Conservation (phyloP, 2,329 filamentous ascomycete genomes). For the Cordyceps cateniannulata region DNA sequence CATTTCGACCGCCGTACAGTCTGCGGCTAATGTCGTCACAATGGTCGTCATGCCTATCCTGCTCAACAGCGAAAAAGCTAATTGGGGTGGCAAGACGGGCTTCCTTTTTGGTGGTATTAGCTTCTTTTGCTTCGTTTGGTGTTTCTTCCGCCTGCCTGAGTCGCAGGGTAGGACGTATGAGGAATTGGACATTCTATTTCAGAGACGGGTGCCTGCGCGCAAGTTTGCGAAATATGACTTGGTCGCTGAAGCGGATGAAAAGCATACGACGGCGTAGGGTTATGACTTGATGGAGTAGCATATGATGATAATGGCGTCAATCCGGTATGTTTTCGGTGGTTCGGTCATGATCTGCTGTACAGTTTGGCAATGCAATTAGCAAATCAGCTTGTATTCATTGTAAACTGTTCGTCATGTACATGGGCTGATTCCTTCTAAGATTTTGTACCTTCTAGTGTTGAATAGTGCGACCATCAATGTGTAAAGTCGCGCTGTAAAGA, state of each 20-base stretch:
- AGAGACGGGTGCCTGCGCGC: slow-evolving; percentile 11
- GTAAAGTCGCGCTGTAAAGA: slow-evolving; percentile 6
- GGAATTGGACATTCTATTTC: slow-evolving; percentile 20
- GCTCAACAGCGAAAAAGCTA: slow-evolving; percentile 19
- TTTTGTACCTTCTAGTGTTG: not conserved
- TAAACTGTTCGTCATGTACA: not conserved
- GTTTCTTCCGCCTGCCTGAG: slow-evolving; percentile 21
- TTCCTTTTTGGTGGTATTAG: slow-evolving; percentile 19
- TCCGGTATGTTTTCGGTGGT: not conserved
- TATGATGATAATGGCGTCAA: too few relatives aligned
- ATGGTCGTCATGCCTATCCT: slow-evolving; percentile 18
- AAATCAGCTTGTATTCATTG: too few relatives aligned
- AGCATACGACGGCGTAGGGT: not conserved
- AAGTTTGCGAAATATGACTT: slow-evolving; percentile 16
- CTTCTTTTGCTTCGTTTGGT: slow-evolving; percentile 16
- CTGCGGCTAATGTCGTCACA: slow-evolving; percentile 17
- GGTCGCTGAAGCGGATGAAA: slow-evolving; percentile 7
- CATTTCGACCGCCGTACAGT: slow-evolving; percentile 22
- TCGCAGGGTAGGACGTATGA: slow-evolving; percentile 20
- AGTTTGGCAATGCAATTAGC: too few relatives aligned
- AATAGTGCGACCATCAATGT: slow-evolving; percentile 1
- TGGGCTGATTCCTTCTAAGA: not conserved
- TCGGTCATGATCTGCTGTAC: not conserved
- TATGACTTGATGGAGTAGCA: not conserved
- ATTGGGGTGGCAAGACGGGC: slow-evolving; percentile 19